These are phyloP conservation scores for Leishmania martiniquensis DNA, from an alignment of 208 protist species.

Conservation along the genomic window DNA sequence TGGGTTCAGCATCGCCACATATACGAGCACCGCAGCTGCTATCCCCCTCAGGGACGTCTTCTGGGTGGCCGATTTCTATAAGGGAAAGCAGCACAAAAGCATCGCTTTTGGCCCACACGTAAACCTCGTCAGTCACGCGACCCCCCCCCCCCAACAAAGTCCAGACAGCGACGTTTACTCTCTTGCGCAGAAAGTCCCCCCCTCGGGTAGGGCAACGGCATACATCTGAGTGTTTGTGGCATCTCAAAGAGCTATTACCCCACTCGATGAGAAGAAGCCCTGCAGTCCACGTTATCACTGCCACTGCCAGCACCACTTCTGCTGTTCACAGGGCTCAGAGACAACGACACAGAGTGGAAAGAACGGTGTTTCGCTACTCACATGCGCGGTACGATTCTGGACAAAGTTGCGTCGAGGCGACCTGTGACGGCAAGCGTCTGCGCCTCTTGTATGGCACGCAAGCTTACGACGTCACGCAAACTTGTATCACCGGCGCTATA, in stretches of 20 bases:
- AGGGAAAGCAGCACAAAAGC: too few relatives aligned
- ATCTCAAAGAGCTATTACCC: not conserved
- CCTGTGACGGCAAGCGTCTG: not conserved
- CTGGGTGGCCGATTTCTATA: too few relatives aligned
- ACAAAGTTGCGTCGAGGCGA: not conserved
- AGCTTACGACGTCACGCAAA: too few relatives aligned
- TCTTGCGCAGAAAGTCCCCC: too few relatives aligned
- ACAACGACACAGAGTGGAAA: not conserved
- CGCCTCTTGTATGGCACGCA: too few relatives aligned
- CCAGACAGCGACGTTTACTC: not conserved
- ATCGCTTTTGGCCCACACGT: too few relatives aligned
- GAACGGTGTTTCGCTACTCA: not conserved
- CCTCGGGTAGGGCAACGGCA: too few relatives aligned
- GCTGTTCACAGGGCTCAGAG: not conserved
- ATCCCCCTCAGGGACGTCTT: too few relatives aligned
- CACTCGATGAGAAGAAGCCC: not conserved
- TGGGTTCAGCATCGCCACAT: not conserved
- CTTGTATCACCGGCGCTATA: too few relatives aligned
- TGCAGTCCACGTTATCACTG: not conserved
- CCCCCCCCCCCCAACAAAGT: too few relatives aligned
- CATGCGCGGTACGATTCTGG: not conserved
- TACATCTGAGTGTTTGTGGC: not conserved
- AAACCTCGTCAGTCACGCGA: too few relatives aligned
- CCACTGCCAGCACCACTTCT: not conserved
- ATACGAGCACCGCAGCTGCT: not conserved